Percentiles rank a stretch among this genome's conserved stretches.
phyloP scores from a whole-genome alignment of 202 grass and related monocot species.

The Schoenoplectus tabernaemontani region DNA sequence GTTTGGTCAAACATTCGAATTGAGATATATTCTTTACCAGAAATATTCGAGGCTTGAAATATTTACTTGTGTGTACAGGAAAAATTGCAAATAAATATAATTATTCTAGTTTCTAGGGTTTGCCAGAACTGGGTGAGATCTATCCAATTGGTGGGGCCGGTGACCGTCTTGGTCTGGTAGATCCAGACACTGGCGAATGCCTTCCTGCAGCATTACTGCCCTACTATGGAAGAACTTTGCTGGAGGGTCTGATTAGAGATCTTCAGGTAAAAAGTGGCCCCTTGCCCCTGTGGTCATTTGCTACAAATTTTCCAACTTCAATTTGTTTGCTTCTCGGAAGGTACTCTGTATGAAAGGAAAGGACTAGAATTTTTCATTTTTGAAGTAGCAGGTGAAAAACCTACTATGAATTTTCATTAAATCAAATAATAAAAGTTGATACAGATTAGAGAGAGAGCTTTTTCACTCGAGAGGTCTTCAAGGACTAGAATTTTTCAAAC shows the following conservation, averaged over 20 bases:
- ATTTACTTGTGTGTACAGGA: not conserved
- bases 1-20: not conserved
- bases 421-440: too few species aligned
- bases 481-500: not conserved
- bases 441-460: too few species aligned
- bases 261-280: conserved; percentile 68
- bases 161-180: conserved; percentile 84
- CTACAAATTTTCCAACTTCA: not conserved
- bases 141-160: conserved; percentile 97
- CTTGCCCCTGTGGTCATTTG: not conserved
- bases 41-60: not conserved
- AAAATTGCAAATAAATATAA: conserved; percentile 33
- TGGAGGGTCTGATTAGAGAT: conserved; percentile 88
- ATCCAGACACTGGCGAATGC: conserved; percentile 66
- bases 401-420: too few species aligned
- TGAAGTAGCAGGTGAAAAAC: too few species aligned
- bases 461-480: too few species aligned
- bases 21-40: not conserved
- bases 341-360: not conserved
- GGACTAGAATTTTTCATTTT: too few species aligned
- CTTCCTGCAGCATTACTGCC: conserved; percentile 91
- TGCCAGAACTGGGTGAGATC: conserved; percentile 96
- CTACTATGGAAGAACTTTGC: conserved; percentile 72
- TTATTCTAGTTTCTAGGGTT: conserved; percentile 80
- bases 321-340: not conserved